Base-by-base conservation (phyloP, 164 flowering plant genomes). In the Euptelea pleiosperma region DNA sequence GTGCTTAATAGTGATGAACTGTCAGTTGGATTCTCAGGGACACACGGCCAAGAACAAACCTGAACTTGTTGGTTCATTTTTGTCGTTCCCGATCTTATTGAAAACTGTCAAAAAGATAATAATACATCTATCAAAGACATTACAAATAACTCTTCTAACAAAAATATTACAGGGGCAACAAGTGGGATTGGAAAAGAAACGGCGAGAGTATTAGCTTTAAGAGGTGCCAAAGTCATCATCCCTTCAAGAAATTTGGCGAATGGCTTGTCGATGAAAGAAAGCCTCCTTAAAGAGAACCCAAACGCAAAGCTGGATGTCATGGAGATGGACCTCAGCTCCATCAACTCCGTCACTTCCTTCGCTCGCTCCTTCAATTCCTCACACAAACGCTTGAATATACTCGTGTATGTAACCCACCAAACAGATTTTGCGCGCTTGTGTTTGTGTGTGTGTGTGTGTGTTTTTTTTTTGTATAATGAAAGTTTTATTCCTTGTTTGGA, bases 271-370 rank as follows among this genome's bases (percentile, higher is more conserved):
- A 76, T 72, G 28, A 81, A 75, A 54, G 83, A 78, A 44, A 54
- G 57, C 19, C 78, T 87, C 8, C 61, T 73, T n/a, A 72, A 72
- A 60, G 77, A 77, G 61, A 68, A 76, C 19, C 87, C 86, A 1
- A 24, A 43, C 6, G 87, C 95, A 9, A 80, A 79, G 69, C 46
- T 87, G 58, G 78, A 83, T 64, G 79, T 79, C 22, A 78, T 87
- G 91, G 86, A 85, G 67, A 54, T 87, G 69, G 87, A 87, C 60
- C 82, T 85, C 34, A 80, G 79, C 58, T 87, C 95, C 31, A 48
- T 79, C 63, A 69, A 69, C 9, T 85, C 95, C 0, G 77, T 87
- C 2, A 74, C 58, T 54, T 77, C 79, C 10, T 87, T 87, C 57
- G 89, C 83, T 22, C 67, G 80, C n/a, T 70, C 81, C 8, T 85